Conservation (phyloP, 768 basidiomycete genomes). For the Auriscalpium microsporum region DNA sequence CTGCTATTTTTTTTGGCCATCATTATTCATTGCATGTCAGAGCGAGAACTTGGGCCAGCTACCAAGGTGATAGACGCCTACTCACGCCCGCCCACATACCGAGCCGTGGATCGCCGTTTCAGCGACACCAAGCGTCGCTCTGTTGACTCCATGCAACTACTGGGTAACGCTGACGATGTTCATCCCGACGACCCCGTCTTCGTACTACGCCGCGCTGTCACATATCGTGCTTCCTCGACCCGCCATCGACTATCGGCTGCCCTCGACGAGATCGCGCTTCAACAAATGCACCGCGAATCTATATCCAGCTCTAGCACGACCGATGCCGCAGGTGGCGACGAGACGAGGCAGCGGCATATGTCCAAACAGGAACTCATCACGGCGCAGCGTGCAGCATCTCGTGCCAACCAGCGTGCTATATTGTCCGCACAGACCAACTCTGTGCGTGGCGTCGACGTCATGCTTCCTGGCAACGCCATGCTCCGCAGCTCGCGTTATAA, state of each 20-base stretch:
- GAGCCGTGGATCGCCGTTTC: conserved; percentile 50
- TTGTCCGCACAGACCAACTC: conserved; percentile 81
- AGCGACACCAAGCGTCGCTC: conserved; percentile 75
- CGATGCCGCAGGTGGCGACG: conserved; percentile 35
- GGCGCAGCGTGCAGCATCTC: conserved; percentile 78
- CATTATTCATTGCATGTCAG: conserved; percentile 30
- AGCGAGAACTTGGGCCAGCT: conserved; percentile 70
- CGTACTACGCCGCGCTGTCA: conserved; percentile 67
- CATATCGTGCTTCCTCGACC: conserved; percentile 5
- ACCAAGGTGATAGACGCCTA: conserved; percentile 83
- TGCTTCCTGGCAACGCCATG: conserved; percentile 77
- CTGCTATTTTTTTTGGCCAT: neutral
- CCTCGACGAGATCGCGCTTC: conserved; percentile 76
- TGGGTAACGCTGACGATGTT: conserved; percentile 69
- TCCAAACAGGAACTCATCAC: conserved; percentile 89
- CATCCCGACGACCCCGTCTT: conserved; percentile 81
- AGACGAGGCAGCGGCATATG: conserved; percentile 31
- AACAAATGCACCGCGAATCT: conserved; percentile 62
- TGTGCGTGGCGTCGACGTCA: conserved; percentile 80
- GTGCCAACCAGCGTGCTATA: conserved; percentile 80
- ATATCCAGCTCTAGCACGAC: conserved; percentile 46
- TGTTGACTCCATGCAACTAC: conserved; percentile 64
- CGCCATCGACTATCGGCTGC: conserved; percentile 35
- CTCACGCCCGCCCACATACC: conserved; percentile 62
- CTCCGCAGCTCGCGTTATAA: conserved; percentile 79